A percentile compares a stretch with the other conserved stretches of the same genome.
Evolutionary conservation across 148 eudicot genomes (phyloP).

Genomic region (Oxyria digyna): DNA sequence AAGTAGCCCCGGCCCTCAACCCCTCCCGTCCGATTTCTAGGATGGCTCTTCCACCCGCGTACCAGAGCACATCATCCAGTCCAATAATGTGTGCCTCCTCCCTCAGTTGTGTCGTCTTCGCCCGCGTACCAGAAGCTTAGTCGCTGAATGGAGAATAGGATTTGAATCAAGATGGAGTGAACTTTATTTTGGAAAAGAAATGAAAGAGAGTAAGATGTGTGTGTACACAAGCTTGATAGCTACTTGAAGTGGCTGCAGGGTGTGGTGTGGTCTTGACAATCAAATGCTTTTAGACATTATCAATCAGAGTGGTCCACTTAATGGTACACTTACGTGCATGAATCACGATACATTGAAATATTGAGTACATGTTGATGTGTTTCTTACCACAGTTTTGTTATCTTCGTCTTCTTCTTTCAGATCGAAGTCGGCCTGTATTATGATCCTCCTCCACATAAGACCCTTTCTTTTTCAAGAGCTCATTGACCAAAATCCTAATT

Average conservation of each 20-base stretch:
- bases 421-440: background rate
- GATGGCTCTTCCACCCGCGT: no score
- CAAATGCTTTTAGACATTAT: background rate
- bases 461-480: background rate
- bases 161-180: background rate
- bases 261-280: background rate
- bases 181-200: background rate
- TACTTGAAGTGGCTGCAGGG: background rate
- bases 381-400: background rate
- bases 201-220: background rate
- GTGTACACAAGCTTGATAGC: background rate
- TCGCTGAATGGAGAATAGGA: no score
- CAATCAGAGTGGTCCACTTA: conserved; percentile 5
- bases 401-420: background rate
- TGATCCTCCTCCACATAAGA: conserved; percentile 4
- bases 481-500: no score
- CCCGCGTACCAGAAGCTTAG: no score
- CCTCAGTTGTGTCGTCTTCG: no score
- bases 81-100: no score
- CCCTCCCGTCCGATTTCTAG: no score
- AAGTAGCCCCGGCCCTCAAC: no score
- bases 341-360: no score
- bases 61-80: no score
- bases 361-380: background rate
- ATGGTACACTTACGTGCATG: background rate